Evolutionary conservation across 2,329 filamentous ascomycete genomes (phyloP).

Genomic region (Fusarium proliferatum): DNA sequence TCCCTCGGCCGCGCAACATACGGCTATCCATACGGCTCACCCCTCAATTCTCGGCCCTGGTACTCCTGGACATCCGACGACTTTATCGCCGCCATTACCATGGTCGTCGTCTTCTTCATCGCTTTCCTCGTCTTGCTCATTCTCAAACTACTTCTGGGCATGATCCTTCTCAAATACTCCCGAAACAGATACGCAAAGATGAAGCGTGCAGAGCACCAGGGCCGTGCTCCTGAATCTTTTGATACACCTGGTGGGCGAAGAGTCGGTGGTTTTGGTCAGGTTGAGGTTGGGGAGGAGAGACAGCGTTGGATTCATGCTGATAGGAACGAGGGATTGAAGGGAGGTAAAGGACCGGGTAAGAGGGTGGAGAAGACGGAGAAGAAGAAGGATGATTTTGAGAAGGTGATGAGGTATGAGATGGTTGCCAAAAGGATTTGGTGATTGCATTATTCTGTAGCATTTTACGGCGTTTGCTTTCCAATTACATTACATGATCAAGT

Average conservation of each 20-base stretch:
- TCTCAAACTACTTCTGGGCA: conserved; percentile 86
- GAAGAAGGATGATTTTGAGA: conserved; percentile 67
- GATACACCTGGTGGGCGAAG: conserved; percentile 76
- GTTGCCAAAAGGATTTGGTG: conserved; percentile 96
- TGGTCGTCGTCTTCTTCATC: conserved; percentile 86
- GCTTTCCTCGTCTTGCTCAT: conserved; percentile 87
- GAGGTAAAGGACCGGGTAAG: conserved; percentile 63
- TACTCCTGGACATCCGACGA: conserved; percentile 75
- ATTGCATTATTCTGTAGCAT: conserved; percentile 8
- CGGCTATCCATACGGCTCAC: conserved; percentile 61
- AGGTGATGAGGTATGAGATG: conserved; percentile 90
- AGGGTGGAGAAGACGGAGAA: conserved; percentile 60
- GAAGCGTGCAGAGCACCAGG: conserved; percentile 73
- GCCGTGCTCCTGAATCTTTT: conserved; percentile 63
- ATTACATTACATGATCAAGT: neutral
- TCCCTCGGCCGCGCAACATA: conserved; percentile 81
- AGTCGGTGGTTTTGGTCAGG: conserved; percentile 83
- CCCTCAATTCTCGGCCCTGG: conserved; percentile 56
- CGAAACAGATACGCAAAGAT: conserved; percentile 83
- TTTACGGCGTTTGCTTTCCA: conserved; percentile 11
- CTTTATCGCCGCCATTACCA: conserved; percentile 79
- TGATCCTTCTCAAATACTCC: conserved; percentile 83
- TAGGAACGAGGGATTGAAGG: conserved; percentile 76
- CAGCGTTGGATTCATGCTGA: conserved; percentile 88
- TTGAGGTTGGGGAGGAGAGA: conserved; percentile 91